Base-by-base conservation (phyloP, 1,284 basidiomycete genomes). In the Marasmius sp. region DNA sequence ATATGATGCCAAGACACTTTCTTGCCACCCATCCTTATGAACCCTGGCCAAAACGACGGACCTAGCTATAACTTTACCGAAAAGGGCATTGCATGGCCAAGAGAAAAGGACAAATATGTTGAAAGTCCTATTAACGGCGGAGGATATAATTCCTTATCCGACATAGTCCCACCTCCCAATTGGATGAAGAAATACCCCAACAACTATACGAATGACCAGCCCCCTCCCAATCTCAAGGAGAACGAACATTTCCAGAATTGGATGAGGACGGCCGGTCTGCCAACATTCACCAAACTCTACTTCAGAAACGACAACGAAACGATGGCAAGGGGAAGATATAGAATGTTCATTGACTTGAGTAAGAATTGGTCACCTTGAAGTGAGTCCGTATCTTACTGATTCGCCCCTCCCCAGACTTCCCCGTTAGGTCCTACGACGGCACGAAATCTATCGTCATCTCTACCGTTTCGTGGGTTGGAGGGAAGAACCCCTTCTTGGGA, bases 231-330 rank as follows among this genome's bases (percentile, higher is more conserved):
- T 71, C 81, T 98, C 38, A 79, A 80, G 58, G 71, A 75, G 1
- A 88, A 99, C 73, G 94, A 99, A 75, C 96, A 95, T 72, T 98
- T 99, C 81, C 95, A 98, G 77, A 96, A 98, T 69, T 99, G 97
- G 97, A 99, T 99, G 97, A 88, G 97, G 64, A 97, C 95, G 1
- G 94, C 97, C 0, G 97, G 96, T 22, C 79, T 99, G 59, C 97
- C 97, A 0, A 98, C 96, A 0, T 99, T 99, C 78, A 89, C 94
- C 49, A 98, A 98, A 77, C 80, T 98, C 20, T 98, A 93, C 74
- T 95, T 89, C 34, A 83, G 97, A 63, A 98, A 98, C 75, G 97
- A 98, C 71, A 75, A 85, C 36, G 81, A 89, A 37, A 79, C 79
- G 45, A 88, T 99, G 82, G 68, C 71, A 10, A 81, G 86, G 53